Base-by-base conservation (phyloP, 2,329 filamentous ascomycete genomes). In the Dichotomopilus funicola region DNA sequence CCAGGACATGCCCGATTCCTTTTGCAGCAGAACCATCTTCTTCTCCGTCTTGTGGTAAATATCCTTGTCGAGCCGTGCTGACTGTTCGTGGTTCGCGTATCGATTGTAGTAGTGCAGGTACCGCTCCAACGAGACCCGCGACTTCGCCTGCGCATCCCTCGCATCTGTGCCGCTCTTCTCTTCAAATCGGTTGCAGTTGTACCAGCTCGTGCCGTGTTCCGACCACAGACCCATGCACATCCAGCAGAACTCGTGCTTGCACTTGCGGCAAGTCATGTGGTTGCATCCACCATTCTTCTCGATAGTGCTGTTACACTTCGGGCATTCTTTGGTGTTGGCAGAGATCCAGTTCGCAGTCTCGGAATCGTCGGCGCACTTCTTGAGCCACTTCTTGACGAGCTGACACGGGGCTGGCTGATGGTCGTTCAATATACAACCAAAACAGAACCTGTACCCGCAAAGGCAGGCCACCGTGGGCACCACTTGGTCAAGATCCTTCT, bases 151-250 rank as follows among this genome's bases (percentile, higher is more conserved):
- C 1, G 90, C 91, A 70, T 95, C 91, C 38, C 94, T 81, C 4
- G 94, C 94, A 55, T 96, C 91, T 0, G 84, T 79, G 1, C 94
- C 94, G 62, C 89, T 95, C 78, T 94, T 96, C 74, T 97, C 94
- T 68, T 99, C 94, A 65, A 87, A 99, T 7, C 94, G 81, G 69
- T 96, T 99, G 79, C 94, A 99, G 72, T 96, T 99, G 77, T 99
- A 99, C 94, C 94, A 99, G 73, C 90, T 96, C 3, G 92, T 99
- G 60, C 94, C 94, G 69, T 99, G 94, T 72, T 99, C 94, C 1
- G 91, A 95, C 94, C 94, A 99, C 0, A 96, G 77, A 0, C 94
- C 94, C 94, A 99, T 99, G 68, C 94, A 99, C 88, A 99, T 97
- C 94, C 94, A 99, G 74, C 94, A 99, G 67, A 99, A 96, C 67